A percentile compares a stretch with the other conserved stretches of the same genome.
These are phyloP conservation scores for Magnusiomyces ingens DNA, from an alignment of 1,139 yeast species.

Conservation along the genomic window DNA sequence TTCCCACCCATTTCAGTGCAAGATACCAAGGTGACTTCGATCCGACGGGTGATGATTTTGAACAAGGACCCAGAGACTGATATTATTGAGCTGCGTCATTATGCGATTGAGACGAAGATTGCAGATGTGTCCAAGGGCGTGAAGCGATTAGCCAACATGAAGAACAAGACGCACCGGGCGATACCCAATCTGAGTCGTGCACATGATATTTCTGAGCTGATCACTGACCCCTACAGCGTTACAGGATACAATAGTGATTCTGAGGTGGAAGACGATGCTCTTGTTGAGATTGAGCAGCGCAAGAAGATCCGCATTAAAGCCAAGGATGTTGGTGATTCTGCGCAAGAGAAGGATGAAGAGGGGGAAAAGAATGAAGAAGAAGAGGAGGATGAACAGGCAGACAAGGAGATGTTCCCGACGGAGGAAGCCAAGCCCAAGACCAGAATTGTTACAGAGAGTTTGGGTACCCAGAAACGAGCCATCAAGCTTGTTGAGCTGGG, in stretches of 20 bases:
- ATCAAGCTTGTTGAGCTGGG: slow-evolving; percentile 91
- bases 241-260: slow-evolving; percentile 82
- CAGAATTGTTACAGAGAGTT: neutral
- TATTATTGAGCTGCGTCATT: slow-evolving; percentile 79
- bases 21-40: slow-evolving; percentile 65
- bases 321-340: slow-evolving; percentile 15
- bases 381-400: slow-evolving; percentile 20
- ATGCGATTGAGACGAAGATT: slow-evolving; percentile 77
- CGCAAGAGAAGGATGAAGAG: slow-evolving; percentile 4
- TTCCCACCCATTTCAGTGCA: slow-evolving; percentile 90
- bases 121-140: slow-evolving; percentile 80
- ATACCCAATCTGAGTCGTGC: slow-evolving; percentile 68
- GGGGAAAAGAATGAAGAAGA: slow-evolving; percentile 10
- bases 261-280: slow-evolving; percentile 81
- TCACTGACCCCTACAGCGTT: slow-evolving; percentile 75
- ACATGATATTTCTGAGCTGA: slow-evolving; percentile 72
- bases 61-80: slow-evolving; percentile 67
- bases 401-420: slow-evolving; percentile 1
- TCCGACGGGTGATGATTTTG: slow-evolving; percentile 79
- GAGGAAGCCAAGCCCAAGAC: neutral
- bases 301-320: slow-evolving; percentile 21
- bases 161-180: slow-evolving; percentile 42
- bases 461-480: slow-evolving; percentile 63
- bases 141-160: slow-evolving; percentile 62
- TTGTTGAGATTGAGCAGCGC: slow-evolving; percentile 57